A percentile compares a stretch with the other conserved stretches of the same genome.
Evolutionary conservation across 2,329 filamentous ascomycete species (phyloP).

Genomic region (Corinectria fuckeliana): DNA sequence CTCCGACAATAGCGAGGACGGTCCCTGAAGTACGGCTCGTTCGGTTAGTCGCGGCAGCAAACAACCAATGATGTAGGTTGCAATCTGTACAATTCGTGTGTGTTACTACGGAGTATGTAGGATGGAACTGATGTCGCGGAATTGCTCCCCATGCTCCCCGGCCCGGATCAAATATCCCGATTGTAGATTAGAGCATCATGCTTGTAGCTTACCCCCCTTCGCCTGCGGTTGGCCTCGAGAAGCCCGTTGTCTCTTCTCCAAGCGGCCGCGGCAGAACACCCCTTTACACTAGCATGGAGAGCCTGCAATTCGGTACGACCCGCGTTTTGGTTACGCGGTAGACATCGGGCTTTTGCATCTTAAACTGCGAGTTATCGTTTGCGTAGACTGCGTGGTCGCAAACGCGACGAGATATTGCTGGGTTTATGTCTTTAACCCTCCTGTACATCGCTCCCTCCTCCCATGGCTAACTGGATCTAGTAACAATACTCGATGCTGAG

Average conservation of each 20-base stretch:
- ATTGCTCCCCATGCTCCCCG: slow-evolving; percentile 3
- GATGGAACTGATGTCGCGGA: slow-evolving; percentile 6
- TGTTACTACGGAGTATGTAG: no score
- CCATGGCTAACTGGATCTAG: no score
- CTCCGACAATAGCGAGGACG: slow-evolving; percentile 8
- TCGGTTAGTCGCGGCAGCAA: neutral
- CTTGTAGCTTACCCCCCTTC: neutral
- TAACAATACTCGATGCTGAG: no score
- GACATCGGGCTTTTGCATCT: neutral
- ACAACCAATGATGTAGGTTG: neutral
- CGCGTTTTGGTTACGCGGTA: neutral
- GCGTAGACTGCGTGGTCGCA: no score
- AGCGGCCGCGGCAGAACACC: neutral
- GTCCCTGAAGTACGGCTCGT: slow-evolving; percentile 5
- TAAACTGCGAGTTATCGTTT: no score
- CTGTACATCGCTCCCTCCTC: no score
- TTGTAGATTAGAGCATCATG: no score
- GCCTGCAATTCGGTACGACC: slow-evolving; percentile 3
- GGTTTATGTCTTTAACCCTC: no score
- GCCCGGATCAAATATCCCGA: neutral
- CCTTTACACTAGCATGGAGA: neutral
- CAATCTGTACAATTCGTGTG: slow-evolving; percentile 2
- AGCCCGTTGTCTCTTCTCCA: neutral
- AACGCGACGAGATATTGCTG: neutral
- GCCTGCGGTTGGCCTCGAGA: neutral